Conservation (phyloP, 1,284 basidiomycete species). For the Austroboletus rostrupii region DNA sequence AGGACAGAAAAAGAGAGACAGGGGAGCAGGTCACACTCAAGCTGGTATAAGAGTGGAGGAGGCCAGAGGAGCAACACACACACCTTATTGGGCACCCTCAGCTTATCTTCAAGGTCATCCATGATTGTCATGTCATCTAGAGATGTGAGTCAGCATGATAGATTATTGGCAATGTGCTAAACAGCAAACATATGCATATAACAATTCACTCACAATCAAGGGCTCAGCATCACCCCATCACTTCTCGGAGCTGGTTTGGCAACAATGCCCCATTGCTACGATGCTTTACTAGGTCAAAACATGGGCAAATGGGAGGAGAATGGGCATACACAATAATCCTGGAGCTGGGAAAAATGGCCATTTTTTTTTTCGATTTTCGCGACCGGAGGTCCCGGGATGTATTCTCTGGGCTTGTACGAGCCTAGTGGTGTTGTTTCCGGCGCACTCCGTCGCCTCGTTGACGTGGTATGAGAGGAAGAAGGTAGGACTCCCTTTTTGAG, state of each 20-base stretch:
- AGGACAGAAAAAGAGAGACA: conserved; percentile 32
- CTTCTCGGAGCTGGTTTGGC: not conserved
- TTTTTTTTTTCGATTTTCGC: not conserved
- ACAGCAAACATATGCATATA: no score
- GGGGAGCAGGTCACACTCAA: no score
- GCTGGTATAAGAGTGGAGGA: no score
- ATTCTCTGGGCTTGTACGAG: not conserved
- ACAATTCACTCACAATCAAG: not conserved
- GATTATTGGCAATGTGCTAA: no score
- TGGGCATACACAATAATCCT: not conserved
- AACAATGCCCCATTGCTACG: not conserved
- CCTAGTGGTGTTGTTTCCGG: no score
- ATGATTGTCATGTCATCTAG: not conserved
- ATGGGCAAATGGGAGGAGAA: not conserved
- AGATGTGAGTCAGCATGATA: not conserved
- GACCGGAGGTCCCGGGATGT: not conserved
- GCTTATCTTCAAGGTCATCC: not conserved
- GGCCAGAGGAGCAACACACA: no score
- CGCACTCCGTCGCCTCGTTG: no score
- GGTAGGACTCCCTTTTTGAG: no score
- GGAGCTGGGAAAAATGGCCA: not conserved
- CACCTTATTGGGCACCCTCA: no score
- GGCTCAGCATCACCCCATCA: not conserved
- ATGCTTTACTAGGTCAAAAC: not conserved
- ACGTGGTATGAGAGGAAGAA: no score